Base-by-base conservation (phyloP, 805 yeast genomes). In the Saccharomycopsis schoenii region DNA sequence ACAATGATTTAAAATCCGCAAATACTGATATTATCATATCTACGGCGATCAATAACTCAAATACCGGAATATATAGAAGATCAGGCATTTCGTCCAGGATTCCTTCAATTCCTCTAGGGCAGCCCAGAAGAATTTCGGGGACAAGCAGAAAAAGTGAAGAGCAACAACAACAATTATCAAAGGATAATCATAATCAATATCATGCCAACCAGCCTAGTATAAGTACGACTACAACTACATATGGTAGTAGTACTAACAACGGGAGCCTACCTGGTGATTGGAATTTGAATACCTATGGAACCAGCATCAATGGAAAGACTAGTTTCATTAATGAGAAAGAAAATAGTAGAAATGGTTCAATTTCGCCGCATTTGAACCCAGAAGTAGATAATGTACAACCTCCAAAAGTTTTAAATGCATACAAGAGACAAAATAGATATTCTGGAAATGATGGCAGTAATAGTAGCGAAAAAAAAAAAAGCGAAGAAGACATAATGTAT, bases 71-170 rank as follows among this genome's bases (percentile, higher is more conserved):
- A 17, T 55, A 47, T 43, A 21, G 39, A 21, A 24, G 43, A 15
- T 29, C 21, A 15, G 42, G 55, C 15, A 41, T 37, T 5, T 19
- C 59, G 9, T 41, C 62, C 11, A 40, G 62, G 36, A 52, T 37
- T 9, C 37, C 41, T 11, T 55, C 57, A 9, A 60, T 55, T 19
- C 52, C 60, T 2, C 41, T 62, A 29, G 65, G 65, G 17, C 65
- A 58, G n/a, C 65, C 65, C 8, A 39, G 62, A 47, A 40, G 65
- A 36, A 52, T 62, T 19, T 57, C 65, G 4, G 56, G 61, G 17
- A 54, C 58, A 19, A 56, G 50, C 29, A 61, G 63, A 37, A 60
- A 58, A 47, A 52, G 55, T 15, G 61, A 56, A 14, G 47, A 24
- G 2, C 40, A 50, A 4, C 36, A 52, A n/a, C 40, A 50, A 4